phyloP scores from a whole-genome alignment of 768 basidiomycete species.

The Trametes cingulata region DNA sequence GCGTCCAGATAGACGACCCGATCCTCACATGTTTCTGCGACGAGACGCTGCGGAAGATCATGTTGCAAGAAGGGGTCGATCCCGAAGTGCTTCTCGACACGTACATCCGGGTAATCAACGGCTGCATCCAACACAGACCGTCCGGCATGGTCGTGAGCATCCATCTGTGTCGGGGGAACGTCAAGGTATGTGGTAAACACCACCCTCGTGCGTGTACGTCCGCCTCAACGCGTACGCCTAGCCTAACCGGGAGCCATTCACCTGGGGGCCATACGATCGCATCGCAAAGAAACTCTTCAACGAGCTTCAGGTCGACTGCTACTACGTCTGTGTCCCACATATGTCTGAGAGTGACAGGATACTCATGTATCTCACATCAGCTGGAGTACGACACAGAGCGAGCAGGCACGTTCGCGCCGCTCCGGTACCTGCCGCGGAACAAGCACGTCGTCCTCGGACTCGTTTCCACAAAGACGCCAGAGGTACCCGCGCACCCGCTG shows the following conservation, averaged over 20 bases:
- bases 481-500: conserved; percentile 18
- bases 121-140: conserved; percentile 51
- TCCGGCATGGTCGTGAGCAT: conserved; percentile 53
- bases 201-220: not conserved
- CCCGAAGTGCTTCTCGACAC: conserved; percentile 64
- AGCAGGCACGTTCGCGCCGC: conserved; percentile 56
- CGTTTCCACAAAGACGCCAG: conserved; percentile 42
- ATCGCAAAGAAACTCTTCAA: conserved; percentile 56
- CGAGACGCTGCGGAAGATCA: conserved; percentile 48
- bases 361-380: conserved; percentile 23
- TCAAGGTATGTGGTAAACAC: conserved; percentile 21
- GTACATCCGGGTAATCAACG: conserved; percentile 61
- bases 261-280: conserved; percentile 56
- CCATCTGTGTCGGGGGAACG: conserved; percentile 56
- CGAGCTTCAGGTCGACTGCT: conserved; percentile 53
- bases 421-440: conserved; percentile 47
- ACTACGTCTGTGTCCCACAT: conserved; percentile 31
- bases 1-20: conserved; percentile 48
- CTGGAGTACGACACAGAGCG: conserved; percentile 65
- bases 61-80: conserved; percentile 60
- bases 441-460: conserved; percentile 44
- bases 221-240: conserved; percentile 37
- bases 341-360: not conserved
- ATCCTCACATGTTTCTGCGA: conserved; percentile 62
- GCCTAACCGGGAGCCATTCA: conserved; percentile 49